These are phyloP conservation scores for Cotoneaster glaucophyllus DNA, from an alignment of 306 rosid genomes.

Conservation along the genomic window DNA sequence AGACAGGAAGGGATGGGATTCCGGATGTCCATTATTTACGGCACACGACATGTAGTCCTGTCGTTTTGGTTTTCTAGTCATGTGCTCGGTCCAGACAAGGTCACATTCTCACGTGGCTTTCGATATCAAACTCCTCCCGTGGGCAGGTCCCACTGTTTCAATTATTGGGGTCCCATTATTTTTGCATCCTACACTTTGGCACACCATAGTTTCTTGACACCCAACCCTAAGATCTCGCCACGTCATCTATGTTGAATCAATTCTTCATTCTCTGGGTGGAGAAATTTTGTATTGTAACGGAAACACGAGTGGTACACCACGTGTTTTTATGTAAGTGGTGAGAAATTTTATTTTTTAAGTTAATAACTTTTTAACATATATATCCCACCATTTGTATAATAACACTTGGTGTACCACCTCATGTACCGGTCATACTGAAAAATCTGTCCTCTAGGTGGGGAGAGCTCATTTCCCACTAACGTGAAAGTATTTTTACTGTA, in stretches of 20 bases:
- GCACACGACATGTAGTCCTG: not conserved
- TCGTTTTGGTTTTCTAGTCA: not conserved
- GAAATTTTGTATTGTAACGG: too few relatives aligned
- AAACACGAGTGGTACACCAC: too few relatives aligned
- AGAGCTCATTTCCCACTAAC: too few relatives aligned
- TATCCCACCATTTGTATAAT: too few relatives aligned
- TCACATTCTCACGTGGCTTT: constrained; percentile 11
- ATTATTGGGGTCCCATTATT: not conserved
- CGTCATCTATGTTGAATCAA: not conserved
- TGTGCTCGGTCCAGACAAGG: not conserved
- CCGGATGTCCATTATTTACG: not conserved
- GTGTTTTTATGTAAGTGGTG: too few relatives aligned
- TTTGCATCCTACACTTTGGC: not conserved
- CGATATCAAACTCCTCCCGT: not conserved
- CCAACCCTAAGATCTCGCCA: constrained; percentile 4
- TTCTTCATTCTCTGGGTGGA: not conserved
- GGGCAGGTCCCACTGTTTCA: not conserved
- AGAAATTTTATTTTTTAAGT: too few relatives aligned
- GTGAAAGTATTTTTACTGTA: too few relatives aligned
- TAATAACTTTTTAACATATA: too few relatives aligned
- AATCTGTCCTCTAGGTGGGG: too few relatives aligned
- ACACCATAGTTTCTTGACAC: not conserved
- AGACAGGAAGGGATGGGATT: not conserved
- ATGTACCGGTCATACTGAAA: too few relatives aligned
- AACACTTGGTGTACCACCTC: too few relatives aligned